phyloP scores from a whole-genome alignment of 2,329 filamentous ascomycete species.

The Neurospora sp. region DNA sequence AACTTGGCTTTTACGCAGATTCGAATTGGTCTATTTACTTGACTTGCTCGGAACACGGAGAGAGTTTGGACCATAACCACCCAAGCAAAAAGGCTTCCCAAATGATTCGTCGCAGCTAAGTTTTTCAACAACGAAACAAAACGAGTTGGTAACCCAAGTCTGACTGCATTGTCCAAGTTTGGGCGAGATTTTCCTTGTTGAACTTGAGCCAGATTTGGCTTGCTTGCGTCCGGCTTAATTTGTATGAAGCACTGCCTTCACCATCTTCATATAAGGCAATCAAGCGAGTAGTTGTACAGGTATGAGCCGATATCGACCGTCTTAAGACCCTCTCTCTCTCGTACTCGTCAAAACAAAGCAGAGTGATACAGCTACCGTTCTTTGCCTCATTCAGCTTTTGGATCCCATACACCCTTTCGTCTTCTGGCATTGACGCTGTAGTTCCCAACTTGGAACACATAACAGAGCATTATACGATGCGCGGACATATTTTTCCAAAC shows the following conservation, averaged over 20 bases:
- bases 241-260: neutral
- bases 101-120: neutral
- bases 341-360: neutral
- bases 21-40: neutral
- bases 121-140: neutral
- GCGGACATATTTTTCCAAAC: neutral
- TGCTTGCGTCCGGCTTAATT: neutral
- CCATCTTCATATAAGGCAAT: neutral
- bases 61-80: neutral
- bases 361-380: neutral
- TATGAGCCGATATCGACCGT: neutral
- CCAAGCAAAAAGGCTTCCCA: neutral
- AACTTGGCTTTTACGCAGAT: neutral
- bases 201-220: neutral
- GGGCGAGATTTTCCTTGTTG: neutral
- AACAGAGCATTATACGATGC: too few relatives aligned
- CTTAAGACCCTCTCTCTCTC: neutral
- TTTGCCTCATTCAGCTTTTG: neutral
- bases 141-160: neutral
- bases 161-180: neutral
- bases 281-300: too few relatives aligned
- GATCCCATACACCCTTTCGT: neutral
- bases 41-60: neutral
- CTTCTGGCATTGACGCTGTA: neutral
- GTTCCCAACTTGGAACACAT: neutral